Evolutionary conservation across 2,329 filamentous ascomycete species (phyloP).

Genomic region (Coniochaeta sp.): DNA sequence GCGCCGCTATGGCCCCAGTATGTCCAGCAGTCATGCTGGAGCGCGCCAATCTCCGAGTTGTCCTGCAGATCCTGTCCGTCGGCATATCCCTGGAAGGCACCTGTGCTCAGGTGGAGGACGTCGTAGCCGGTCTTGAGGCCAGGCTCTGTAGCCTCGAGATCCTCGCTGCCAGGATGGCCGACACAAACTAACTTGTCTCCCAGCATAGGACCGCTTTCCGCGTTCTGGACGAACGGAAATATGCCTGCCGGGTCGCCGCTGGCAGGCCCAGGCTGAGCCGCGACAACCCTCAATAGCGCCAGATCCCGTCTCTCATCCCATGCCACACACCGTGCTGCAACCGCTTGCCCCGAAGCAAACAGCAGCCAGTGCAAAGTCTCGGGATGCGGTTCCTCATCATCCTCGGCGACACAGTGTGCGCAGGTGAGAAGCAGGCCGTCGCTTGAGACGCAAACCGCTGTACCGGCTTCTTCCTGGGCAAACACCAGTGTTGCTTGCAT

Average conservation of each 20-base stretch:
- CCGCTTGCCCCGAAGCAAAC: conserved; percentile 29
- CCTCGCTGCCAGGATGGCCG: conserved; percentile 27
- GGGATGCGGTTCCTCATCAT: conserved; percentile 21
- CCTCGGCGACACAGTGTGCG: conserved; percentile 39
- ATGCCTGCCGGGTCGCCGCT: background rate
- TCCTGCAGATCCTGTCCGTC: conserved; percentile 35
- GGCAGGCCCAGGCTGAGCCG: conserved; percentile 8
- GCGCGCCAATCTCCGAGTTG: conserved; percentile 41
- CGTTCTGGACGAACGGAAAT: conserved; percentile 15
- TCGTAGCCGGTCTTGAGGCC: conserved; percentile 34
- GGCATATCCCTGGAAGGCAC: conserved; percentile 30
- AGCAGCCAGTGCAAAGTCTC: conserved; percentile 30
- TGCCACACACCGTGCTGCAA: conserved; percentile 28
- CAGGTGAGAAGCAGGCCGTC: conserved; percentile 40
- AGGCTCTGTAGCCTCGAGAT: conserved; percentile 31
- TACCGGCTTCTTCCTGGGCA: conserved; percentile 40
- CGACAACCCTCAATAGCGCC: conserved; percentile 34
- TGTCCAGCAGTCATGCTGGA: conserved; percentile 49
- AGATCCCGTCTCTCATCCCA: conserved; percentile 38
- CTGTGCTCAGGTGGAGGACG: conserved; percentile 36
- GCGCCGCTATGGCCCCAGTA: conserved; percentile 51
- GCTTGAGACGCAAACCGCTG: conserved; percentile 38
- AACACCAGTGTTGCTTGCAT: conserved; percentile 31
- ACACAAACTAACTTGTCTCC: conserved; percentile 21
- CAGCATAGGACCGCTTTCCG: conserved; percentile 9